Conservation (phyloP, 768 basidiomycete species). For the Tubosaeta sp. region DNA sequence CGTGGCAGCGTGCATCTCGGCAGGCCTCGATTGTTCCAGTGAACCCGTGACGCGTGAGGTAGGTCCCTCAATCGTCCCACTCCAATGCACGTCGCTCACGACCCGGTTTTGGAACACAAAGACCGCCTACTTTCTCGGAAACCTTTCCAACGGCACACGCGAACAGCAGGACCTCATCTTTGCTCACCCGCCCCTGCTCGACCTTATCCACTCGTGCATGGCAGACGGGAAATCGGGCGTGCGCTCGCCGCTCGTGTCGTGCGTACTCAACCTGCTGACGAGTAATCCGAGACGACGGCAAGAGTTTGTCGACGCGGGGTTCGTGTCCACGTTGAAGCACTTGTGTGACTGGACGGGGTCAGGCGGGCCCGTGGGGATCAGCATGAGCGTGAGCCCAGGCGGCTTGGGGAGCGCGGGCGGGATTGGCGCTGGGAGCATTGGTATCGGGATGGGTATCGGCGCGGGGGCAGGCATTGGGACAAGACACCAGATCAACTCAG, state of each 20-base stretch:
- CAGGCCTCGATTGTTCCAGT: conserved; percentile 46
- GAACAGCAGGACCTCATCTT: conserved; percentile 51
- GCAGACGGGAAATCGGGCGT: conserved; percentile 54
- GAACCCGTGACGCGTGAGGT: conserved; percentile 57
- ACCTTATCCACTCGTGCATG: conserved; percentile 53
- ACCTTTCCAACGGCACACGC: conserved; percentile 59
- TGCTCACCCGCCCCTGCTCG: conserved; percentile 47
- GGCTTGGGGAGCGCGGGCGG: conserved; percentile 12
- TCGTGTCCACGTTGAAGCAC: conserved; percentile 40
- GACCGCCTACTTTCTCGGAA: conserved; percentile 62
- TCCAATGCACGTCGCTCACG: background rate
- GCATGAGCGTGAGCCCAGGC: conserved; percentile 30
- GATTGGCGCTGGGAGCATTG: conserved; percentile 1
- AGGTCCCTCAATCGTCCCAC: background rate
- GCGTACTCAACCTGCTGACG: conserved; percentile 54
- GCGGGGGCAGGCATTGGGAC: background rate
- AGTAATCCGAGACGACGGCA: conserved; percentile 34
- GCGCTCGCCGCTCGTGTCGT: conserved; percentile 56
- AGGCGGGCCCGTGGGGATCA: conserved; percentile 11
- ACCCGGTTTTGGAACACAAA: conserved; percentile 13
- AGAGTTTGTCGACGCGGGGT: conserved; percentile 41
- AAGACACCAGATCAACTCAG: conserved; percentile 39
- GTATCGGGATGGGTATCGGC: background rate
- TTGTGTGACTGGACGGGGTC: conserved; percentile 37
- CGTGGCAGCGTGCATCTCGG: conserved; percentile 44